Evolutionary conservation across 805 yeast genomes (phyloP).

Genomic region (Barnettozyma salicaria): DNA sequence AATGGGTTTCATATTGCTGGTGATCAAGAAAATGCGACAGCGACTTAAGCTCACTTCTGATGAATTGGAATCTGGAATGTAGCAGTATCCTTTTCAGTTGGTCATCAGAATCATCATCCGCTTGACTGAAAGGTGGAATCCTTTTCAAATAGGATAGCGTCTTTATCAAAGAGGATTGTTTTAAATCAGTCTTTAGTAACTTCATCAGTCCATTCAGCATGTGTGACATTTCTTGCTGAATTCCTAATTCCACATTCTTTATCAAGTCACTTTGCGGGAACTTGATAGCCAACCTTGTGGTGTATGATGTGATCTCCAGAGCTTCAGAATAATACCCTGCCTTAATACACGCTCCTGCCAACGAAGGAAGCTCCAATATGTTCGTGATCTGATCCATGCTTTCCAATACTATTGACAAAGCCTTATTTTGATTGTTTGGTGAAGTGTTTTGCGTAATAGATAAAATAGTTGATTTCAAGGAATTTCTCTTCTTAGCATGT

Average conservation of each 20-base stretch:
- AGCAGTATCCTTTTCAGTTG: conserved; percentile 53
- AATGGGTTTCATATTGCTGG: conserved; percentile 49
- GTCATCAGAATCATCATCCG: conserved; percentile 20
- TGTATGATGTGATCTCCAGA: conserved; percentile 72
- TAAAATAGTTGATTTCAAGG: conserved; percentile 6
- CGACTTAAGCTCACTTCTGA: conserved; percentile 52
- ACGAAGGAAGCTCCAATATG: conserved; percentile 75
- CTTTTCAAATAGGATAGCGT: conserved; percentile 70
- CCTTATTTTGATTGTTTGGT: conserved; percentile 8
- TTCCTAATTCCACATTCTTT: conserved; percentile 41
- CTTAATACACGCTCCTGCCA: conserved; percentile 76
- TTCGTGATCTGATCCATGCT: conserved; percentile 71
- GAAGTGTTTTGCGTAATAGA: conserved; percentile 1
- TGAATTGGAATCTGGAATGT: conserved; percentile 62
- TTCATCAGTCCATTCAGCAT: conserved; percentile 70
- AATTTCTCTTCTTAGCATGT: conserved; percentile 11
- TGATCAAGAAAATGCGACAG: conserved; percentile 50
- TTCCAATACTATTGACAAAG: conserved; percentile 38
- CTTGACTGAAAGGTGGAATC: conserved; percentile 45
- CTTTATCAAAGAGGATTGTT: conserved; percentile 73
- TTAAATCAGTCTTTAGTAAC: conserved; percentile 66
- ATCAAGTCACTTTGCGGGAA: conserved; percentile 58
- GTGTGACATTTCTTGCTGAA: conserved; percentile 49
- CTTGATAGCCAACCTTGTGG: conserved; percentile 59
- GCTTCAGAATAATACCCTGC: conserved; percentile 89